Conservation (phyloP, 805 yeast species). For the Saccharomyces paradoxus region DNA sequence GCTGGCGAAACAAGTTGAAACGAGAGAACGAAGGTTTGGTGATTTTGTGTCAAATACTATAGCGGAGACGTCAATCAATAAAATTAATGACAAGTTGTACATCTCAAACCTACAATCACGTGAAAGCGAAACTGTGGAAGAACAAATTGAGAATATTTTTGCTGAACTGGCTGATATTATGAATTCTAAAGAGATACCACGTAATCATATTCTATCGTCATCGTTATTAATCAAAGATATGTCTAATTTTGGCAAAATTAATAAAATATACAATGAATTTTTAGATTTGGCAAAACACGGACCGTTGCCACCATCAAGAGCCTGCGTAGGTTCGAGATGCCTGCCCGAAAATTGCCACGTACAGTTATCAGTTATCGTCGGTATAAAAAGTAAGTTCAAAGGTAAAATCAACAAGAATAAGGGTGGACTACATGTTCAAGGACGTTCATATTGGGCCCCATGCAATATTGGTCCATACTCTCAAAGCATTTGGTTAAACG, state of each 20-base stretch:
- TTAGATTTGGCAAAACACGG: slow-evolving; percentile 36
- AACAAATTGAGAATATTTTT: slow-evolving; percentile 47
- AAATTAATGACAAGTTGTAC: slow-evolving; percentile 29
- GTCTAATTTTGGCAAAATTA: slow-evolving; percentile 54
- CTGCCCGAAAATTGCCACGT: slow-evolving; percentile 20
- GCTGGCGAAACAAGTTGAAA: not conserved
- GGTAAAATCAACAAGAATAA: slow-evolving; percentile 29
- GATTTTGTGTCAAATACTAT: not conserved
- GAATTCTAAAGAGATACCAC: slow-evolving; percentile 23
- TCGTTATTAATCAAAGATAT: slow-evolving; percentile 57
- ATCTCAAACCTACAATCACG: slow-evolving; percentile 38
- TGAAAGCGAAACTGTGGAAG: slow-evolving; percentile 24
- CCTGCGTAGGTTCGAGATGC: slow-evolving; percentile 62
- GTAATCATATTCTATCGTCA: slow-evolving; percentile 48
- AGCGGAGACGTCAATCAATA: slow-evolving; percentile 7
- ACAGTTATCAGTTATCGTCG: slow-evolving; percentile 54
- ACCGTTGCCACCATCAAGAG: slow-evolving; percentile 80
- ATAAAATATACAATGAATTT: slow-evolving; percentile 46
- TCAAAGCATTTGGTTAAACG: slow-evolving; percentile 49
- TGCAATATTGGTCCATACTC: slow-evolving; percentile 97
- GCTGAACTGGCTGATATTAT: slow-evolving; percentile 34
- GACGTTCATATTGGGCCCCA: slow-evolving; percentile 96
- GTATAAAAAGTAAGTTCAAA: slow-evolving; percentile 13
- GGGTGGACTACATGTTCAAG: slow-evolving; percentile 80
- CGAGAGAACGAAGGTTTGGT: not conserved